Conservation (phyloP, 257 asterid genomes). For the Forsythia viridissima region DNA sequence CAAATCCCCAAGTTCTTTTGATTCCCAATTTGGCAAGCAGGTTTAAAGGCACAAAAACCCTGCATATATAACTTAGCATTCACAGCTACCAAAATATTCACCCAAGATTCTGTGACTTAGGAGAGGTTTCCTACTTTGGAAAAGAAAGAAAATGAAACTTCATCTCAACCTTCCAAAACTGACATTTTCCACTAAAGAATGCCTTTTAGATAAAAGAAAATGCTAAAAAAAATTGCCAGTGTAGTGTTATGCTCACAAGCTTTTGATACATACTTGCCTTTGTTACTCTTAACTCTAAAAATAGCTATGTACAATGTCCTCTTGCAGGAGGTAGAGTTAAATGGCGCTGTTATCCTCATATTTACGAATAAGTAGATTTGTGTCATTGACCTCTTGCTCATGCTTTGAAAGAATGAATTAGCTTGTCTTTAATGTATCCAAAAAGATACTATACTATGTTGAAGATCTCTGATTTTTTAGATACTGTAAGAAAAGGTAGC, state of each 20-base stretch:
- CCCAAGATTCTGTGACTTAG: not conserved
- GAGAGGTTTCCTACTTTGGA: not conserved
- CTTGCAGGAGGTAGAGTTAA: slow-evolving; percentile 37
- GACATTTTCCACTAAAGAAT: not conserved
- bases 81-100: not conserved
- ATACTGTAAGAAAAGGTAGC: no score
- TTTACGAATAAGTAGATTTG: slow-evolving; percentile 48
- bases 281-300: not conserved
- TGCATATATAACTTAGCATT: not conserved
- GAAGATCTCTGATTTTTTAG: not conserved
- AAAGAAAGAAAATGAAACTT: not conserved
- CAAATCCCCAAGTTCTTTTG: not conserved
- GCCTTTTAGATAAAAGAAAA: not conserved
- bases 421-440: not conserved
- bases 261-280: not conserved
- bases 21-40: no score
- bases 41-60: not conserved
- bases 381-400: not conserved
- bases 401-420: not conserved
- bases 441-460: not conserved
- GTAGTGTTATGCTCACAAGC: not conserved
- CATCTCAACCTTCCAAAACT: not conserved
- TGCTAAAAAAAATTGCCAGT: no score
- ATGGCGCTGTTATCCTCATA: slow-evolving; percentile 51
- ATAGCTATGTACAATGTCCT: not conserved